A percentile compares a stretch with the other conserved stretches of the same genome.
These are phyloP conservation scores for Corymbia maculata DNA, from an alignment of 345 rosid species.

Conservation along the genomic window DNA sequence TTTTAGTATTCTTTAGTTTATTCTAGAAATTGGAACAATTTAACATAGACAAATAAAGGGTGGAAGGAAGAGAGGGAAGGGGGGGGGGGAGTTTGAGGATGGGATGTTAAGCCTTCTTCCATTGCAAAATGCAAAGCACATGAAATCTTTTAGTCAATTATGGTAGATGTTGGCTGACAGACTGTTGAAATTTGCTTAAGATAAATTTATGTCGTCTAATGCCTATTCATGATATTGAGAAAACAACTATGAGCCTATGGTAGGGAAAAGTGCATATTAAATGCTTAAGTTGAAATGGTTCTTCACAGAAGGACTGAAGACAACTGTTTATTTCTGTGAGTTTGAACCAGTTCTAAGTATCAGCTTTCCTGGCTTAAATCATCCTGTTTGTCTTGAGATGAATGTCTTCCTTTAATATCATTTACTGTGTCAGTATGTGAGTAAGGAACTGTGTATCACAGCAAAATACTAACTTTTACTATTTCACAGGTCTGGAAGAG, in stretches of 20 bases:
- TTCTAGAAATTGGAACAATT: too few species aligned
- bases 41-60: not conserved
- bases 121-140: not conserved
- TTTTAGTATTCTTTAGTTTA: too few species aligned
- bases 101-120: not conserved
- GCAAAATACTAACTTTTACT: not conserved
- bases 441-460: not conserved
- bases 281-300: not conserved
- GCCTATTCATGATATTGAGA: not conserved
- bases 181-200: not conserved
- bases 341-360: not conserved
- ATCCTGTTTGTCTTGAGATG: not conserved
- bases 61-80: not conserved
- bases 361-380: not conserved
- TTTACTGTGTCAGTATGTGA: not conserved
- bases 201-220: not conserved
- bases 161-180: not conserved
- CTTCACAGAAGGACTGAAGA: not conserved
- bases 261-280: not conserved
- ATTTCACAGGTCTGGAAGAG: constrained; percentile 81
- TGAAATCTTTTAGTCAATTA: not conserved
- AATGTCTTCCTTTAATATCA: not conserved
- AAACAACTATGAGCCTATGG: not conserved
- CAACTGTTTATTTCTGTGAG: not conserved
- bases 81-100: not conserved